phyloP scores from a whole-genome alignment of 139 green algal species.

The Ostreobium quekettii region DNA sequence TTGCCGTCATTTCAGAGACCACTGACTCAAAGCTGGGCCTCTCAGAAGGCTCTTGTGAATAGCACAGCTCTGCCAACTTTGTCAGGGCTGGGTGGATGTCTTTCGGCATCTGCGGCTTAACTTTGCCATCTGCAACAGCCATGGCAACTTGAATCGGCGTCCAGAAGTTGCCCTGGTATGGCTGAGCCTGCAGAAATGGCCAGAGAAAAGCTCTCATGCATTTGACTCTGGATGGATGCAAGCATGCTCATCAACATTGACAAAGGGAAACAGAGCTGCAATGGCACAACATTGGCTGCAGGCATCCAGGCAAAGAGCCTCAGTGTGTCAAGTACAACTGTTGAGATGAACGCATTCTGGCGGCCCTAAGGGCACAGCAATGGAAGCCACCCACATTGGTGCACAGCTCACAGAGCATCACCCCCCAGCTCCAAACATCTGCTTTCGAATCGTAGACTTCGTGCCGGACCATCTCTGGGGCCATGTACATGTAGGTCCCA shows the following conservation, averaged over 20 bases:
- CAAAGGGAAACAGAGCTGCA: not conserved
- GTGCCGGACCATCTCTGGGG: constrained; percentile 63
- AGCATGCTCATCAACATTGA: too few species aligned
- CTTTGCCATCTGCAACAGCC: constrained; percentile 8
- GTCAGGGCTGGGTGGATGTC: constrained; percentile 6
- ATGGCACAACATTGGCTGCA: too few species aligned
- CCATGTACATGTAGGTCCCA: constrained; percentile 84
- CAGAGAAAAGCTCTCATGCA: too few species aligned
- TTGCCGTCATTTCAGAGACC: constrained; percentile 5
- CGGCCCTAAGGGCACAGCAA: not conserved
- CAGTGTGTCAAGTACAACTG: too few species aligned
- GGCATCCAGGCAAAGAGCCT: too few species aligned
- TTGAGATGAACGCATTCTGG: too few species aligned
- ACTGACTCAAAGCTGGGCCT: constrained; percentile 1
- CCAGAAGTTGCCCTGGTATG: constrained; percentile 2
- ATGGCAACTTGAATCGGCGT: constrained; percentile 11
- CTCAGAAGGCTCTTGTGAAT: not conserved
- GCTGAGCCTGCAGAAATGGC: constrained; percentile 9
- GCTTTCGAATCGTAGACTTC: constrained; percentile 46
- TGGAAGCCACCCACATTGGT: constrained; percentile 17
- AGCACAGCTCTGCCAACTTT: not conserved
- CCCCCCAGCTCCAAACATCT: constrained; percentile 78
- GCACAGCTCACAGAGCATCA: constrained; percentile 64
- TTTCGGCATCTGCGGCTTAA: constrained; percentile 3
- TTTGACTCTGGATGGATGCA: too few species aligned